Evolutionary conservation across 2,329 filamentous ascomycete genomes (phyloP).

Genomic region (Mollisiaceae sp.): DNA sequence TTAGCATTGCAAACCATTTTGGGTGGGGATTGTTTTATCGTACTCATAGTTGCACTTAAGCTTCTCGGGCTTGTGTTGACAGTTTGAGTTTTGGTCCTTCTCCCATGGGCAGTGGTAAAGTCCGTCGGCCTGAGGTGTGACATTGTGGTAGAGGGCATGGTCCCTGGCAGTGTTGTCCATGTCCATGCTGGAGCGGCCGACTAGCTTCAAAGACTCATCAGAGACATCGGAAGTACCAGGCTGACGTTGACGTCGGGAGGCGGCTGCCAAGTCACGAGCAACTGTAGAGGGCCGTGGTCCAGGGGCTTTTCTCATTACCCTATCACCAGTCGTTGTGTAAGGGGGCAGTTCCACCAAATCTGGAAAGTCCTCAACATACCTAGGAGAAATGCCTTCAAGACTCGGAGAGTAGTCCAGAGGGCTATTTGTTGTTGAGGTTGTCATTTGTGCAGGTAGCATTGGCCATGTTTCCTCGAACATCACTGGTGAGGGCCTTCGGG

Average conservation of each 20-base stretch:
- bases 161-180: slow-evolving; percentile 55
- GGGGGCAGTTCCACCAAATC: slow-evolving; percentile 38
- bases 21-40: slow-evolving; percentile 45
- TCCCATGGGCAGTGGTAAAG: slow-evolving; percentile 94
- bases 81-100: slow-evolving; percentile 69
- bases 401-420: slow-evolving; percentile 40
- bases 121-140: slow-evolving; percentile 69
- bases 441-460: slow-evolving; percentile 32
- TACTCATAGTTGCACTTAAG: slow-evolving; percentile 99
- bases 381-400: slow-evolving; percentile 40
- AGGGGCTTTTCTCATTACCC: slow-evolving; percentile 38
- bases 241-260: slow-evolving; percentile 29
- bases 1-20: slow-evolving; percentile 34
- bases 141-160: slow-evolving; percentile 74
- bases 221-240: slow-evolving; percentile 35
- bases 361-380: slow-evolving; percentile 39
- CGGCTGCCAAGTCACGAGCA: slow-evolving; percentile 36
- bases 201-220: slow-evolving; percentile 40
- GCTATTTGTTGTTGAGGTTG: slow-evolving; percentile 35
- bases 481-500: slow-evolving; percentile 39
- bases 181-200: slow-evolving; percentile 40
- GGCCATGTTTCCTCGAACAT: slow-evolving; percentile 36
- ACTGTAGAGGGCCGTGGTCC: slow-evolving; percentile 41
- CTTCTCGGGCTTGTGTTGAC: slow-evolving; percentile 91
- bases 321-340: slow-evolving; percentile 39